Base-by-base conservation (phyloP, 106 monocot species). In the Alisma plantagoaquatica region DNA sequence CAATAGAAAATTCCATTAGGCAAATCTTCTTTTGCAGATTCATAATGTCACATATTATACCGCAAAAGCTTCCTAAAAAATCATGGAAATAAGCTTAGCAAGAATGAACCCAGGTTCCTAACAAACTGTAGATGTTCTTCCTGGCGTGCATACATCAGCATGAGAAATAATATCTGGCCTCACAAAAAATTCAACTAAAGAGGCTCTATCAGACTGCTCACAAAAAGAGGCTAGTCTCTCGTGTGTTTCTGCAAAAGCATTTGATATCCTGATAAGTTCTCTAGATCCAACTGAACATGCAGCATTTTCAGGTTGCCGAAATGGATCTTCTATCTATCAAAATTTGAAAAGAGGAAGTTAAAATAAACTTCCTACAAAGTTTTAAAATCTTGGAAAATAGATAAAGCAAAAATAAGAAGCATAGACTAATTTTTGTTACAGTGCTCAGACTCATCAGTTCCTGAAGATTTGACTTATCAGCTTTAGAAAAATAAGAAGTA, bases 241-340 rank as follows among this genome's bases (percentile, higher is more conserved):
- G 27, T 60, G 60, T 47, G 60, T 60, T 60, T 60, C 60, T 22
- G 5, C 14, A 46, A 60, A 60, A 19, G 60, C 60, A 46, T 47
- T 45, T n/a, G 46, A 46, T 46, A 60, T 60, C 22, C 16, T 60
- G 21, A 46, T 5, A 10, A 60, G n/a, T 31, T 60, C 30, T 60
- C 15, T 28, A 4, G 22, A 10, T 22, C 46, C 46, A 30, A 60
- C 60, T 46, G 60, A 44, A 29, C 60, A 46, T 2, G 60, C 27
- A 46, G 46, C 60, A 32, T 60, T 60, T 47, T 46, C 60, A 21
- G 60, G 31, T 21, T 46, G 60, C 28, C 23, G 30, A 46, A 60
- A 60, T 4, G 60, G 60, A 47, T 60, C 60, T 60, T 60, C 60
- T 14, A 60, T 47, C 60, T 60, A 47, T 31, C n/a, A 17, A 32